These are phyloP conservation scores for Cladosporium halotolerans DNA, from an alignment of 2,329 filamentous ascomycete genomes.

Conservation along the genomic window DNA sequence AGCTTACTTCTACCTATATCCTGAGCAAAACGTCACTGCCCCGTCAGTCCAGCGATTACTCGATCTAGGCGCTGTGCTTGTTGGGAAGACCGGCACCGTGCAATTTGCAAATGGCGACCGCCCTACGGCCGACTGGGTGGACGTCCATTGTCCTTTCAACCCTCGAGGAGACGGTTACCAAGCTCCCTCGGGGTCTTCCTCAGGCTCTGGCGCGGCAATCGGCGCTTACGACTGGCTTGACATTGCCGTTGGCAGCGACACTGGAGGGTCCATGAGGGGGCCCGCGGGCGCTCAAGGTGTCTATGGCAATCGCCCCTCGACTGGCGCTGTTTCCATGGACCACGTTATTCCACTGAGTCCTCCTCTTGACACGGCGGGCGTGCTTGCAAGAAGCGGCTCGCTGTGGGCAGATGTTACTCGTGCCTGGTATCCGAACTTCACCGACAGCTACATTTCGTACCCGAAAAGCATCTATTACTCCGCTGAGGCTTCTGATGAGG, in stretches of 20 bases:
- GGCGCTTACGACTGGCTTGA: conserved; percentile 43
- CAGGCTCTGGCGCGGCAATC: conserved; percentile 37
- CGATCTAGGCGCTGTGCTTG: conserved; percentile 48
- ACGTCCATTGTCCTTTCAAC: conserved; percentile 38
- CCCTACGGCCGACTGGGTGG: conserved; percentile 46
- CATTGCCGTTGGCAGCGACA: conserved; percentile 42
- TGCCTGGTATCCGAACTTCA: background rate
- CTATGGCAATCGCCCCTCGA: conserved; percentile 17
- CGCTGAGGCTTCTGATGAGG: background rate
- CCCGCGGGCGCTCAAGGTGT: conserved; percentile 12
- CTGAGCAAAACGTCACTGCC: conserved; percentile 40
- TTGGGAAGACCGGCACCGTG: conserved; percentile 39
- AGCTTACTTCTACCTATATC: conserved; percentile 50
- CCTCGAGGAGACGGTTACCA: conserved; percentile 39
- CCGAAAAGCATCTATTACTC: too few species aligned
- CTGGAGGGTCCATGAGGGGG: conserved; percentile 26
- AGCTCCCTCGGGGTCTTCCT: conserved; percentile 40
- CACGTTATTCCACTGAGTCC: conserved; percentile 16
- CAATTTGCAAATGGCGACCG: conserved; percentile 39
- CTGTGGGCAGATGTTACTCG: background rate
- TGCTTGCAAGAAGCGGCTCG: too few species aligned
- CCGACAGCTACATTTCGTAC: too few species aligned
- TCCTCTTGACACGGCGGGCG: conserved; percentile 17
- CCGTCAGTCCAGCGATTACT: conserved; percentile 42
- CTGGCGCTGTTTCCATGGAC: conserved; percentile 16